Evolutionary conservation across 768 basidiomycete species (phyloP).

Genomic region (Agrocybe pediades): DNA sequence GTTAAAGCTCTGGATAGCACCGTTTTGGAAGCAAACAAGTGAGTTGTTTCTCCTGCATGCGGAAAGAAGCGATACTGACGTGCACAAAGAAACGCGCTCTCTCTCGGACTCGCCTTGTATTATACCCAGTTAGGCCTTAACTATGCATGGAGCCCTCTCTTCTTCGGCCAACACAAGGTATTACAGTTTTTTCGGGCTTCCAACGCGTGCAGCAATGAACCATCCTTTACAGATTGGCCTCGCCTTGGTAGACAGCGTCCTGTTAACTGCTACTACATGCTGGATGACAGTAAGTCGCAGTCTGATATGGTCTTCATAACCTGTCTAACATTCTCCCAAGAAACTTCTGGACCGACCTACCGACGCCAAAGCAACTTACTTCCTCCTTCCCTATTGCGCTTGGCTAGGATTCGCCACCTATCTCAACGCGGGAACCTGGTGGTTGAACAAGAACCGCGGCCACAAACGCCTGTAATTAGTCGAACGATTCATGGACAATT

Average conservation of each 20-base stretch:
- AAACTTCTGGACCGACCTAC: slow-evolving; percentile 51
- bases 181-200: slow-evolving; percentile 4
- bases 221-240: slow-evolving; percentile 42
- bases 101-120: slow-evolving; percentile 55
- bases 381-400: slow-evolving; percentile 64
- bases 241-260: slow-evolving; percentile 55
- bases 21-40: slow-evolving; percentile 43
- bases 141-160: slow-evolving; percentile 63
- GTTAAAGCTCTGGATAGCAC: slow-evolving; percentile 53
- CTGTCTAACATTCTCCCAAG: slow-evolving; percentile 26
- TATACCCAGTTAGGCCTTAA: slow-evolving; percentile 64
- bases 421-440: slow-evolving; percentile 68
- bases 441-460: slow-evolving; percentile 39
- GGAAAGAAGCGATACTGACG: not conserved
- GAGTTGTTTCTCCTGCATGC: slow-evolving; percentile 11
- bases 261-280: slow-evolving; percentile 53
- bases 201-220: not conserved
- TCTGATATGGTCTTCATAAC: not conserved
- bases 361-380: slow-evolving; percentile 49
- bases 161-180: slow-evolving; percentile 56
- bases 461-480: slow-evolving; percentile 8
- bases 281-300: slow-evolving; percentile 56
- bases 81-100: slow-evolving; percentile 37
- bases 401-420: slow-evolving; percentile 71
- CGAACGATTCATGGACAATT: too few relatives aligned